Evolutionary conservation across 495 filamentous ascomycete genomes (phyloP), one percentile per base, ranked within the genome.

Genomic region (Penicillium steckii): DNA sequence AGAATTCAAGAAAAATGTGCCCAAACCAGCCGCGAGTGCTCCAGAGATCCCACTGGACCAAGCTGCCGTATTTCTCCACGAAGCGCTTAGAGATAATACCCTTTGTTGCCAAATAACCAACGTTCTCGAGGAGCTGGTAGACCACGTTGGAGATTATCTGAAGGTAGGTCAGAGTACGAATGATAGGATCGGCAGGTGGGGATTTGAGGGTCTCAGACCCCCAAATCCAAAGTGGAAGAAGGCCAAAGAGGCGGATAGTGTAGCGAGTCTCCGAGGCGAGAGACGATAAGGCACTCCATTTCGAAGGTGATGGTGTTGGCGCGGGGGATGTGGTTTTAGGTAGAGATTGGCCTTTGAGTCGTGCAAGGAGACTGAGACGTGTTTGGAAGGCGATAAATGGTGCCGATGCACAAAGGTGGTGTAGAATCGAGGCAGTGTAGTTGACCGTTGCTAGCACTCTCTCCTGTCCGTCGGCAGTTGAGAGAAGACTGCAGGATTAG

Each of bases 41-140:
- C 89, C 88, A 95, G 27, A 85, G 61, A 68, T 80, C 84, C 66
- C 82, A 85, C 50, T 72, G 73, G 22, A 64, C 74, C 47, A 76
- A 60, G 4, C 80, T 77, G 18, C 77, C 77, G 66, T 77, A 81
- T 3, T 74, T 76, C 24, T 95, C 61, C 0, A 96, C 77, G 40
- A 67, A 65, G 2, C 48, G 51, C 35, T 71, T 70, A 3, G 71
- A 67, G 8, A 71, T 44, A 0, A 78, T 43, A 15, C 82, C 82
- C 58, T 90, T 88, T 18, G 71, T 65, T 4, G 85, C 80, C 8
- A 97, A 78, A 71, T 88, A 96, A 8, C 86, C 87, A 5, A 77
- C 83, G 67, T 96, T 96, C 76, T 97, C 93, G 25, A 95, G 78
- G 8, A 77, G 64, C 69, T 97, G 93, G 73, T 87, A 91, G 4